Conservation (phyloP, 176 grass and related monocot genomes). For the Triticum dicoccoides region DNA sequence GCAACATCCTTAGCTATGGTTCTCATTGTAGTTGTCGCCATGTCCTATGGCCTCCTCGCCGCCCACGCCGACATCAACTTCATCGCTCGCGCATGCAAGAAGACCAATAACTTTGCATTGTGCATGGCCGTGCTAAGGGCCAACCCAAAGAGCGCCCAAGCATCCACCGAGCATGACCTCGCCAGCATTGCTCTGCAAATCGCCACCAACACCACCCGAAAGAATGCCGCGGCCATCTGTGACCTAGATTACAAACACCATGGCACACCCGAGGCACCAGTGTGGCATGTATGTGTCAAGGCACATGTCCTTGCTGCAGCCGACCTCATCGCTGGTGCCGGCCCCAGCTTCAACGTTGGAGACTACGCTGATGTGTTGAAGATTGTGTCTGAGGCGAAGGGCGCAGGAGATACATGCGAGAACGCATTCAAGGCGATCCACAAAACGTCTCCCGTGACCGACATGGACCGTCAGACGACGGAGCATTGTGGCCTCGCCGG, state of each 20-base stretch:
- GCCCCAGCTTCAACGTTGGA: not conserved
- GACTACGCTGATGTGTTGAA: not conserved
- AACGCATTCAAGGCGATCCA: not conserved
- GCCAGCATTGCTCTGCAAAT: not conserved
- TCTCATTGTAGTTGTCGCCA: too few species aligned
- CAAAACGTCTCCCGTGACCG: not conserved
- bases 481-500: not conserved
- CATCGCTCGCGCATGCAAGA: not conserved
- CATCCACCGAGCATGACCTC: not conserved
- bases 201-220: too few species aligned
- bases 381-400: not conserved
- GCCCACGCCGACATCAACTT: not conserved
- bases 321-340: not conserved
- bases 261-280: not conserved
- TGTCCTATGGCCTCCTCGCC: not conserved
- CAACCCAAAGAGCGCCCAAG: not conserved
- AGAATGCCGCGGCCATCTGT: not conserved
- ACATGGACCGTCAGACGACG: not conserved
- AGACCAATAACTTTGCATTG: not conserved
- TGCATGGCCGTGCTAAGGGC: conserved; percentile 8
- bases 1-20: not conserved
- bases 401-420: conserved; percentile 1
- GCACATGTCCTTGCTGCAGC: not conserved
- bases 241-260: not conserved
- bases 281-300: not conserved